phyloP scores from a whole-genome alignment of 306 rosid genomes.

The Chamaecrista fasciculata region DNA sequence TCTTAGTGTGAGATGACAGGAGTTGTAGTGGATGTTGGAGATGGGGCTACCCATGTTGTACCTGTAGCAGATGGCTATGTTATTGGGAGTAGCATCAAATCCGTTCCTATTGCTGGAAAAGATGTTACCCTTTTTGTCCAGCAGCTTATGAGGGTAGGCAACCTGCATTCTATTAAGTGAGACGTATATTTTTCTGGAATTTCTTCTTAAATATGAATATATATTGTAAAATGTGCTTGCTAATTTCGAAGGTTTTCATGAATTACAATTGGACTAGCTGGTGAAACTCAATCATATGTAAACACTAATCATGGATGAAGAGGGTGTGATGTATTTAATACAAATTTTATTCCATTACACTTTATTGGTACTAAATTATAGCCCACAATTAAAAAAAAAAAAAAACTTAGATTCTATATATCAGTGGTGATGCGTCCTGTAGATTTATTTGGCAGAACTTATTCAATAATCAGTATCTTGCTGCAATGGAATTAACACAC shows the following conservation, averaged over 20 bases:
- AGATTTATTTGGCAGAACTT: not conserved
- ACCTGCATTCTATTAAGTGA: slow-evolving; percentile 12
- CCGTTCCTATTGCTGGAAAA: slow-evolving; percentile 89
- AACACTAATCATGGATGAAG: slow-evolving; percentile 12
- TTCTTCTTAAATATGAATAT: slow-evolving; percentile 10
- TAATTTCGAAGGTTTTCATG: slow-evolving; percentile 18
- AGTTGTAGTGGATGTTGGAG: slow-evolving; percentile 97
- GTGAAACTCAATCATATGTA: slow-evolving; percentile 10
- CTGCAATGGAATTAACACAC: not conserved
- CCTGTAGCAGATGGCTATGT: slow-evolving; percentile 99
- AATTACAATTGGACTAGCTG: not conserved
- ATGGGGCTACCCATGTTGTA: slow-evolving; percentile 91
- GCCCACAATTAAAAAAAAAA: not conserved
- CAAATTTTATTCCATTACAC: not conserved
- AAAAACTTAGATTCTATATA: not conserved
- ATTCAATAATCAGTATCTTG: not conserved
- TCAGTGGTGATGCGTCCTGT: not conserved
- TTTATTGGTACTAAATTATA: slow-evolving; percentile 2
- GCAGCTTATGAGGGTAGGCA: slow-evolving; percentile 94
- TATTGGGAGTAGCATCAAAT: slow-evolving; percentile 96
- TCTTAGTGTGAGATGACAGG: slow-evolving; percentile 99
- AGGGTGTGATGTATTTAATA: slow-evolving; percentile 1
- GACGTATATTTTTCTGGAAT: slow-evolving; percentile 4
- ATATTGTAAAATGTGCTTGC: slow-evolving; percentile 1
- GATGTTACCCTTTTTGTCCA: slow-evolving; percentile 93